Evolutionary conservation across 2,329 filamentous ascomycete species (phyloP), one percentile per base, ranked within the genome.

Genomic region (Zymoseptoria tritici): DNA sequence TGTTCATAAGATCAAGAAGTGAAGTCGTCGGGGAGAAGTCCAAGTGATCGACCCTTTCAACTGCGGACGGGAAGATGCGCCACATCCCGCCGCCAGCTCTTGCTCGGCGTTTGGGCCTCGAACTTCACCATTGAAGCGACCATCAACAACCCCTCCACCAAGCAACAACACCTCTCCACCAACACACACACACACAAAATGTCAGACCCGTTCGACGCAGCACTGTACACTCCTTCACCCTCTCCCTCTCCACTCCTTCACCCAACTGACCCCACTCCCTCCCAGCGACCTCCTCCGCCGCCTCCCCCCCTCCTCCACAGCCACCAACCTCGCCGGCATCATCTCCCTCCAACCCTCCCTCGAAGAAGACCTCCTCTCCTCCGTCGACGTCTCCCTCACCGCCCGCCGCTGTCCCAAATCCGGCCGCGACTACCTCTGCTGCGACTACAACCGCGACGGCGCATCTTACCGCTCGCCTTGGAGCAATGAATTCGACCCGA

Each of bases 401-500:
- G 84, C 95, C 64, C 87, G 88, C 69, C 88, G 90, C 66, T 97
- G 94, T 81, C 85, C 85, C 68, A 89, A 92, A 77, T 89, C 90
- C 31, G 91, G 91, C 69, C 89, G 93, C 68, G 94, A 97, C 78
- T 99, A 96, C 80, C 85, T 99, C 56, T 89, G 97, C 71, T 99
- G 94, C 82, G 94, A 99, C 83, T 99, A 99, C 83, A 99, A 99
- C 83, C 92, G 94, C 66, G 94, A 99, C 77, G 94, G 94, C 64
- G 93, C 97, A 79, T 95, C 89, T 78, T 96, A 96, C 83, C 89
- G 94, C 64, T 96, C 90, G 66, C 94, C 94, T n/a, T 99, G 94
- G 94, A 94, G 88, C 78, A 97, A 97, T 78, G 89, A 96, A 77
- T 99, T 99, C 76, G 91, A 74, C 94, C 93, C 19, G 36, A 8